Conservation (phyloP, 768 basidiomycete species). For the Calocybe gangraenosa region DNA sequence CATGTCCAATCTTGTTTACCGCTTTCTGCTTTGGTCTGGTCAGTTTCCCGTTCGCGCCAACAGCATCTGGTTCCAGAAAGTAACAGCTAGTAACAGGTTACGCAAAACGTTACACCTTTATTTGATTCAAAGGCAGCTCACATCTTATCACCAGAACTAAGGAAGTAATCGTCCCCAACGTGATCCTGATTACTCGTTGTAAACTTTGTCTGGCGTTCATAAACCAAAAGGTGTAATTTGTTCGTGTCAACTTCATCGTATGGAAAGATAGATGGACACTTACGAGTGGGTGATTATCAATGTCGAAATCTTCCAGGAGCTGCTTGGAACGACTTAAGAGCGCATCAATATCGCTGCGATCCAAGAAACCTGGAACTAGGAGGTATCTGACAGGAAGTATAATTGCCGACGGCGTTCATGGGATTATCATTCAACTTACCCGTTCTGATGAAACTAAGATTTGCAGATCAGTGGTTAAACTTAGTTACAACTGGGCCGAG, state of each 20-base stretch:
- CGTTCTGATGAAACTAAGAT: conserved; percentile 52
- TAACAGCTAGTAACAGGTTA: conserved; percentile 75
- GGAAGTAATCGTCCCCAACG: conserved; percentile 90
- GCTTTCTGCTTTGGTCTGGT: conserved; percentile 66
- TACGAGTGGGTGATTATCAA: conserved; percentile 80
- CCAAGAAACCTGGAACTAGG: conserved; percentile 70
- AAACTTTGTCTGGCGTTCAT: conserved; percentile 70
- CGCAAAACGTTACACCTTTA: too few relatives aligned
- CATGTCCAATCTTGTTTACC: conserved; percentile 95
- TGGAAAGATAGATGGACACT: conserved; percentile 15
- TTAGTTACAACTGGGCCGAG: not conserved
- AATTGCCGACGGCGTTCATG: not conserved
- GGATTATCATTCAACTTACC: conserved; percentile 31
- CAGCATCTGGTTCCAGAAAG: conserved; percentile 89
- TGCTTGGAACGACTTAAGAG: conserved; percentile 70
- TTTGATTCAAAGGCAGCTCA: too few relatives aligned
- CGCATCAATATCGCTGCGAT: conserved; percentile 46
- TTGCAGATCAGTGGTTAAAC: conserved; percentile 3
- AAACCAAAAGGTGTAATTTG: not conserved
- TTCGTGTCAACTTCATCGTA: not conserved
- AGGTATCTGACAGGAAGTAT: conserved; percentile 56
- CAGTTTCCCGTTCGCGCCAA: conserved; percentile 67
- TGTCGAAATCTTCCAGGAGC: conserved; percentile 73
- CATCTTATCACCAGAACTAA: conserved; percentile 91
- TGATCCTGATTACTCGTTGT: conserved; percentile 75